Conservation (phyloP, 2,329 filamentous ascomycete species). For the Davidsoniella virescens region DNA sequence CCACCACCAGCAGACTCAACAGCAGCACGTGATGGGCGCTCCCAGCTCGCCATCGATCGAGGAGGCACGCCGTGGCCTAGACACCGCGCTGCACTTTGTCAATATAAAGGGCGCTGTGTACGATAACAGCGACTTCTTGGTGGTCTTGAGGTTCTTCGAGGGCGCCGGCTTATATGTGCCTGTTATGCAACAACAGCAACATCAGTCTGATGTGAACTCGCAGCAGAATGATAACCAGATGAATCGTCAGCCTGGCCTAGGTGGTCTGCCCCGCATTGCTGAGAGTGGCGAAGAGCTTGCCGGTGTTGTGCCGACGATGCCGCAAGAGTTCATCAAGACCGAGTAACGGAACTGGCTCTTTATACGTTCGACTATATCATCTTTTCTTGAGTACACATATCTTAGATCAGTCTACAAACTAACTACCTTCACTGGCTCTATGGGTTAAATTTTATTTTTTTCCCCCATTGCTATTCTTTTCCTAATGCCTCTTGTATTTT, state of each 20-base stretch:
- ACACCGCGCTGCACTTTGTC: conserved; percentile 12
- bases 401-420: conserved; percentile 1
- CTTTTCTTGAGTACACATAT: conserved; percentile 1
- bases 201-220: neutral
- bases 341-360: neutral
- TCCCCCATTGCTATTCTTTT: neutral
- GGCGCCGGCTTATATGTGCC: conserved; percentile 1
- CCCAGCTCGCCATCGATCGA: conserved; percentile 8
- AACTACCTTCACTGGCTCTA: neutral
- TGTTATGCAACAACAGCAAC: neutral
- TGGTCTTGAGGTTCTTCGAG: conserved; percentile 14
- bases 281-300: neutral
- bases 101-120: conserved; percentile 4
- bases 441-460: neutral
- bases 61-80: conserved; percentile 13
- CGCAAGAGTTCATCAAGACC: too few species aligned
- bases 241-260: neutral
- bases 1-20: conserved; percentile 28
- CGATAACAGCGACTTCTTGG: conserved; percentile 10
- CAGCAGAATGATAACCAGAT: neutral
- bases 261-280: neutral
- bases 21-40: conserved; percentile 20
- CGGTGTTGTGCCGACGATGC: neutral
- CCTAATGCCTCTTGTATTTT: neutral
- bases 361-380: neutral